Base-by-base conservation (phyloP, 2,329 filamentous ascomycete genomes). In the Basipetospora chlamydospora region DNA sequence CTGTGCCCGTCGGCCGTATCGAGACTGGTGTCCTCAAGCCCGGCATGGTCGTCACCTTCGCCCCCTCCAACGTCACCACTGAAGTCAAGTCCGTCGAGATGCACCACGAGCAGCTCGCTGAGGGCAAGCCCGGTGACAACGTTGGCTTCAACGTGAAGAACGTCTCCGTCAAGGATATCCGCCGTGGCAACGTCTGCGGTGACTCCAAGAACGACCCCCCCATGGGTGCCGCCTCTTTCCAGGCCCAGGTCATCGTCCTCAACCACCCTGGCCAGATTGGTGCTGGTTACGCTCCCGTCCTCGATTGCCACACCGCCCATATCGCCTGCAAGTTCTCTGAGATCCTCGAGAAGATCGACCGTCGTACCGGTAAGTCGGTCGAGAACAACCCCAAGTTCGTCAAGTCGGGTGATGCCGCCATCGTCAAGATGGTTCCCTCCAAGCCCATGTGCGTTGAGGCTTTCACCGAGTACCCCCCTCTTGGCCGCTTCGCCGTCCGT, bases 101-200 rank as follows among this genome's bases (percentile, higher is more conserved):
- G 90, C 88, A 95, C 80, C 88, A 96, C 86, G 85, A 95, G 77
- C 87, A 95, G 81, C 87, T 98, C 54, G 45, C 63, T 49, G 80
- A 94, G 77, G 90, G 90, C 83, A 60, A 83, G 51, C 90, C 90
- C 60, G 90, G 90, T 80, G 90, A 98, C 84, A 98, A 98, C 77
- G 90, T 98, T 66, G 90, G 90, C 58, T 98, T 98, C 87, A 98
- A 98, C 84, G 88, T 98, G 73, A 98, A 98, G 87, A 98, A 98
- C 90, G 90, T 98, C 59, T 96, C 90, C 67, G 90, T 98, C 73
- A 98, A 98, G 87, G 90, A 98, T 67, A 94, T 98, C 62, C 90
- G 90, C 70, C 90, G 90, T 93, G 90, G 90, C 62, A 96, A 98
- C 80, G 90, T 98, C 56, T 83, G 83, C 58, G 85, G 86, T 85